Evolutionary conservation across 352 stramenopile species (phyloP).

Genomic region (Phytophthora boehmeriae): DNA sequence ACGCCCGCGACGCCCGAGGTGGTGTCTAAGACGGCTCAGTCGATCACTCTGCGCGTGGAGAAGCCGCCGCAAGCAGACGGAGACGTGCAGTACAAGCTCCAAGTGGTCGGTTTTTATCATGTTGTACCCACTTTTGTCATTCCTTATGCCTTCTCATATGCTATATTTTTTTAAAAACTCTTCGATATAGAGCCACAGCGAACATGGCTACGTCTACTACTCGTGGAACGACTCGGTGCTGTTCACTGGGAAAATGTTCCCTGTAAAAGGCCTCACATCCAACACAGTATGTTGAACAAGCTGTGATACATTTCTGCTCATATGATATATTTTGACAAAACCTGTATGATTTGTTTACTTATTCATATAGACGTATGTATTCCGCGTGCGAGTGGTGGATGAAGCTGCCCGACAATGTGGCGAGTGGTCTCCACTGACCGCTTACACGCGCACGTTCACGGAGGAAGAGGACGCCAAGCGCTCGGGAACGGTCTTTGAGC

Average conservation of each 20-base stretch:
- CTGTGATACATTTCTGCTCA: constrained; percentile 1
- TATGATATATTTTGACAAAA: constrained; percentile 9
- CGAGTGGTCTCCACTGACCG: constrained; percentile 76
- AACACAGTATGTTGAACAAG: constrained; percentile 57
- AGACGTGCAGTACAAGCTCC: constrained; percentile 62
- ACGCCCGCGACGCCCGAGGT: constrained; percentile 61
- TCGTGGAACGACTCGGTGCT: constrained; percentile 81
- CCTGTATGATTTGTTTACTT: neutral
- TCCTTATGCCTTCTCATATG: neutral
- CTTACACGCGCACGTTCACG: constrained; percentile 84
- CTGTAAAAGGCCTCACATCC: constrained; percentile 70
- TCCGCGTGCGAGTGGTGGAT: constrained; percentile 72
- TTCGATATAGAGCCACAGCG: constrained; percentile 61
- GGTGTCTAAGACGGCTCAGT: constrained; percentile 80
- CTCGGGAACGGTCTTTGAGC: constrained; percentile 84
- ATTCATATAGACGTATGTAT: constrained; percentile 69
- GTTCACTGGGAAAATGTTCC: constrained; percentile 58
- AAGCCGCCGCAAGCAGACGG: constrained; percentile 31
- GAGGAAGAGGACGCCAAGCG: constrained; percentile 89
- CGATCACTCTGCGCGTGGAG: constrained; percentile 66
- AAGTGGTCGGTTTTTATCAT: constrained; percentile 34
- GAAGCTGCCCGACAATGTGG: constrained; percentile 65
- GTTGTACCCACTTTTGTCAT: neutral
- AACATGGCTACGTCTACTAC: constrained; percentile 90
- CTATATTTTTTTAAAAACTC: constrained; percentile 2